A percentile compares a stretch with the other conserved stretches of the same genome.
Evolutionary conservation across 108 stramenopile species (phyloP).

Genomic region (Cyclotella distinguenda): DNA sequence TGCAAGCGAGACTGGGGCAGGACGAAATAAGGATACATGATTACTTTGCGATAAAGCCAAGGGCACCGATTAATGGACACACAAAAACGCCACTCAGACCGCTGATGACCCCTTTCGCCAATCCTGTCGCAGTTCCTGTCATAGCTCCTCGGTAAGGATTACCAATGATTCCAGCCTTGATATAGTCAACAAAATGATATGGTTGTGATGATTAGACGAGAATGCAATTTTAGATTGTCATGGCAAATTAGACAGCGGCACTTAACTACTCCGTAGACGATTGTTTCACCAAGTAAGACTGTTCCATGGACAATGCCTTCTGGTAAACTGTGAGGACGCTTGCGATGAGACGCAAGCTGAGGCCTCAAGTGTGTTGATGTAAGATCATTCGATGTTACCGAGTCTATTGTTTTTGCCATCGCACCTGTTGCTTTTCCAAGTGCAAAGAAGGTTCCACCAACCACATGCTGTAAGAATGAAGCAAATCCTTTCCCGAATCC

Average conservation of each 20-base stretch:
- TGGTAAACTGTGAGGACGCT: conserved; percentile 23
- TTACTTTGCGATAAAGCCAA: conserved; percentile 47
- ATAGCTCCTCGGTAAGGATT: conserved; percentile 42
- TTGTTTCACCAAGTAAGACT: conserved; percentile 13
- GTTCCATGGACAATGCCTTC: conserved; percentile 43
- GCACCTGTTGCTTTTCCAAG: conserved; percentile 24
- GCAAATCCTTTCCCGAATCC: conserved; percentile 33
- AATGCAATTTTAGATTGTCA: neutral
- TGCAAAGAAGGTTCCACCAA: conserved; percentile 23
- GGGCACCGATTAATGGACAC: conserved; percentile 25
- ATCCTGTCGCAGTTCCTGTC: conserved; percentile 12
- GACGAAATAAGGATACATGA: too few species aligned
- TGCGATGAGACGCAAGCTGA: conserved; percentile 11
- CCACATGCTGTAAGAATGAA: conserved; percentile 13
- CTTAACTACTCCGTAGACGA: conserved; percentile 32
- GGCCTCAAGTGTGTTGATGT: conserved; percentile 42
- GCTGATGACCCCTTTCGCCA: conserved; percentile 29
- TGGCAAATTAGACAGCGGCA: neutral
- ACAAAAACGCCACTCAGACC: conserved; percentile 24
- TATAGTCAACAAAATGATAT: neutral
- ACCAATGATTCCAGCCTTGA: conserved; percentile 27
- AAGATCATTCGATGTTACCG: conserved; percentile 21
- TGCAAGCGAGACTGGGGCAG: too few species aligned
- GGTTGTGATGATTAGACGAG: neutral
- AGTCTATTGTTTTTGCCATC: conserved; percentile 22